Base-by-base conservation (phyloP, 2,329 filamentous ascomycete genomes). In the Cryphonectria naterciae region DNA sequence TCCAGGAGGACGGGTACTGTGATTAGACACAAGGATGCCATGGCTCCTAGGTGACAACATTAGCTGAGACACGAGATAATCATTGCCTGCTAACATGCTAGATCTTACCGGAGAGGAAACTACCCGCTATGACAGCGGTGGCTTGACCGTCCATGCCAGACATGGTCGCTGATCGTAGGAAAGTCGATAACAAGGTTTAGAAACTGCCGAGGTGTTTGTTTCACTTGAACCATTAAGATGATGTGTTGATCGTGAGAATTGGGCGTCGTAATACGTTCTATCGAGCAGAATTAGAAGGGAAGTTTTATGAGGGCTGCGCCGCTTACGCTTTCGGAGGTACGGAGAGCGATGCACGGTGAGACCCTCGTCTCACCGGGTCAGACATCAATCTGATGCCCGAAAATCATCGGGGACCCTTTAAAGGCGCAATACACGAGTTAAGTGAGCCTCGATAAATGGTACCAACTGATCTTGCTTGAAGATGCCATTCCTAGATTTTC, bases 1-100 rank as follows among this genome's bases (percentile, higher is more conserved):
- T 79, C 74, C 32, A 80, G 74, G 13, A 80, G 70, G 32, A 80
- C 78, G 1, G 79, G 78, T 4, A 80, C 73, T 1, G 74, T 75
- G 13, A 80, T 65, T 1, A 73, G 15, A 1, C 77, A 79, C 41
- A 80, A 73, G 4, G 32, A 62, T 2, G 39, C 35, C 67, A 68
- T 68, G 67, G 67, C 67, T 8, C 58, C 67, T 68, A 13, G 5
- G 11, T 32, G 8, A 35, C 8, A 56, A 4, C 6, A n/a, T 46
- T 46, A 46, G 43, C 43, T 22, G 4, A 4, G 43, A 46, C 43
- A 15, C 43, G 3, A 17, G 19, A 46, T 1, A 13, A 3, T 2
- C 7, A 22, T 22, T 46, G 17, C 43, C 43, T 17, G 19, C 43
- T 46, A 6, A 17, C 17, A 17, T 46, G 17, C 17, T 46, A 22